Percentiles rank a stretch among this genome's conserved stretches.
phyloP scores from a whole-genome alignment of 169 alveolate species.

The Toxoplasma gondii region DNA sequence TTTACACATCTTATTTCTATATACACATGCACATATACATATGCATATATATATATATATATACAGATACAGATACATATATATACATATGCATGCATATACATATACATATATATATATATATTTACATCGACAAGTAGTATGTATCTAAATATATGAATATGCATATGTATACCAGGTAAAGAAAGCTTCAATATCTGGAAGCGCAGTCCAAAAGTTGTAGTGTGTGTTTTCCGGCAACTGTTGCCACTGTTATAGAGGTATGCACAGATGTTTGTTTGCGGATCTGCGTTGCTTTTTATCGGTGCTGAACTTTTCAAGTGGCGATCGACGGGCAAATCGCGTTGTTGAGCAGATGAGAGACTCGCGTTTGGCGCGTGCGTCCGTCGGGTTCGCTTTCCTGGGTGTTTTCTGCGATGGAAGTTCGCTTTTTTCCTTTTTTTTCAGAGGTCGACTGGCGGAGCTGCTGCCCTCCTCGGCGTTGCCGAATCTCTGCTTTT shows the following conservation, averaged over 20 bases:
- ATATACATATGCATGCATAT: background rate
- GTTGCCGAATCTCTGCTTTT: background rate
- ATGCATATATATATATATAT: background rate
- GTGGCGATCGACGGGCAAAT: too few species aligned
- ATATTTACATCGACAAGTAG: background rate
- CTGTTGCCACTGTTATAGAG: too few species aligned
- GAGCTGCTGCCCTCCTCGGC: conserved; percentile 15
- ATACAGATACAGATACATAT: background rate
- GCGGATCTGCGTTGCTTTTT: too few species aligned
- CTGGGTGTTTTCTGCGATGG: too few species aligned
- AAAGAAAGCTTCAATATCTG: background rate
- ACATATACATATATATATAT: background rate
- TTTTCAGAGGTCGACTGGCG: conserved; percentile 13
- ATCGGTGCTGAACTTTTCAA: too few species aligned
- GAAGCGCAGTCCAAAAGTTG: too few species aligned
- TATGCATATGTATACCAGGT: background rate
- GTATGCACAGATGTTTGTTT: too few species aligned
- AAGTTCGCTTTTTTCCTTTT: background rate
- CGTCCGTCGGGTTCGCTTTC: too few species aligned
- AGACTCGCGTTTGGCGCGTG: too few species aligned
- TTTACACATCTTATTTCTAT: background rate
- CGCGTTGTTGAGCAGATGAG: too few species aligned
- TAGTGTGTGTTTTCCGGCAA: too few species aligned
- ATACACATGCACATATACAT: background rate
- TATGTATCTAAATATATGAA: background rate